Evolutionary conservation across 1,284 basidiomycete species (phyloP).

Genomic region (Somion occarium): DNA sequence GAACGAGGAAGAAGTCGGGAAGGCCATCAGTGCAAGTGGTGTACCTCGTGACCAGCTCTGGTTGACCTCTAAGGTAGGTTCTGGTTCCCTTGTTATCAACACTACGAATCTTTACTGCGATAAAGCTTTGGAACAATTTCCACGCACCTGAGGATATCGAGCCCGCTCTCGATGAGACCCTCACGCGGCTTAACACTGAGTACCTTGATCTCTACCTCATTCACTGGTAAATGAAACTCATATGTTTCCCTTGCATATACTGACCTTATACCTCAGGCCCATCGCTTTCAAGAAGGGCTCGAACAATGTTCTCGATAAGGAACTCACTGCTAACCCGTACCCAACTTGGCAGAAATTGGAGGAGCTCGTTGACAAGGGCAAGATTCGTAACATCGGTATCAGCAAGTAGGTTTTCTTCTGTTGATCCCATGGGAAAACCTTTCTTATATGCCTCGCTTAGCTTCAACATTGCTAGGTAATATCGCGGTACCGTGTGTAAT

Average conservation of each 20-base stretch:
- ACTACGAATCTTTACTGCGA: constrained; percentile 24
- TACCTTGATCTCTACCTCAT: constrained; percentile 82
- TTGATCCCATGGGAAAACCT: neutral
- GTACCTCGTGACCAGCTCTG: constrained; percentile 39
- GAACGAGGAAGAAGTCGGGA: constrained; percentile 51
- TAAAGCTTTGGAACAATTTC: constrained; percentile 70
- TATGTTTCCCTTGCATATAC: neutral
- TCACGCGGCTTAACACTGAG: constrained; percentile 62
- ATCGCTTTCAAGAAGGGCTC: constrained; percentile 64
- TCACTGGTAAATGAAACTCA: constrained; percentile 65
- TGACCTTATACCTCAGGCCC: constrained; percentile 44
- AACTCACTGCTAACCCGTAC: constrained; percentile 69
- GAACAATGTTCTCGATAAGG: constrained; percentile 45
- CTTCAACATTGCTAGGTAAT: constrained; percentile 48
- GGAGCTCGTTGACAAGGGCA: constrained; percentile 71
- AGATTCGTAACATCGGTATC: constrained; percentile 80
- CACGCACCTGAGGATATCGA: constrained; percentile 67
- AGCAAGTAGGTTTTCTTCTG: constrained; percentile 53
- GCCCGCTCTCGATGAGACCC: constrained; percentile 61
- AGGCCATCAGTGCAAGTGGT: constrained; percentile 37
- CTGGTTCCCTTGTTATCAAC: too few species aligned
- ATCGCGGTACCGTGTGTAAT: neutral
- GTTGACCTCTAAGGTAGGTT: constrained; percentile 52
- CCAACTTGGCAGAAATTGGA: constrained; percentile 87
- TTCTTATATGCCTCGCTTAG: constrained; percentile 24